Percentiles rank a stretch among this genome's conserved stretches.
Conservation (phyloP, 306 rosid species). For the Prunus davidiana region DNA sequence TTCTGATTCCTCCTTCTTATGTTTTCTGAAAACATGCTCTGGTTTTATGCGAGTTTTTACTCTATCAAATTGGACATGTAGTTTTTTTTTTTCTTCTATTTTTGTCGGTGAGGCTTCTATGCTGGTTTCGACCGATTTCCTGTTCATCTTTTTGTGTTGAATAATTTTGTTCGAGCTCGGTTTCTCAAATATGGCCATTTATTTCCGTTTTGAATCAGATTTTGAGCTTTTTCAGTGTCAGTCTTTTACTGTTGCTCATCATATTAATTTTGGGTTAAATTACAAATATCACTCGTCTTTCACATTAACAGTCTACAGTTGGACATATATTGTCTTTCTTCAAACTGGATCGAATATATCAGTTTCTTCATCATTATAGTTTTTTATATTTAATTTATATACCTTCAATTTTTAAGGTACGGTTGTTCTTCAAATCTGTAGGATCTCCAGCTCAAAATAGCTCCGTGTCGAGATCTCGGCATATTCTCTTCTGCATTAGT, state of each 20-base stretch:
- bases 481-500: not conserved
- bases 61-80: slow-evolving; percentile 11
- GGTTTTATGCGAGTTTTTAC: not conserved
- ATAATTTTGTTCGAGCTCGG: not conserved
- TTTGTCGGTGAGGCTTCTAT: slow-evolving; percentile 49
- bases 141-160: slow-evolving; percentile 5
- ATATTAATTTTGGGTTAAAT: not conserved
- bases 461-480: slow-evolving; percentile 33
- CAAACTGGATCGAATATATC: slow-evolving; percentile 39
- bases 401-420: not conserved
- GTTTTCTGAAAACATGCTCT: not conserved
- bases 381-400: slow-evolving; percentile 17
- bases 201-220: slow-evolving; percentile 1
- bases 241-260: not conserved
- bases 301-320: not conserved
- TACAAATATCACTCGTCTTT: not conserved
- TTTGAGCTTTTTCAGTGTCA: not conserved
- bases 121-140: slow-evolving; percentile 6
- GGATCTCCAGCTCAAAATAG: slow-evolving; percentile 24
- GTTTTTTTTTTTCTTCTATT: slow-evolving; percentile 1
- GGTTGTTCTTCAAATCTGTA: slow-evolving; percentile 4
- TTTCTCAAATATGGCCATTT: not conserved
- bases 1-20: not conserved
- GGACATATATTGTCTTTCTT: not conserved
- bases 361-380: not conserved